A percentile compares a stretch with the other conserved stretches of the same genome.
Evolutionary conservation across 768 basidiomycete genomes (phyloP).

Genomic region (Phaeotremella fagi): DNA sequence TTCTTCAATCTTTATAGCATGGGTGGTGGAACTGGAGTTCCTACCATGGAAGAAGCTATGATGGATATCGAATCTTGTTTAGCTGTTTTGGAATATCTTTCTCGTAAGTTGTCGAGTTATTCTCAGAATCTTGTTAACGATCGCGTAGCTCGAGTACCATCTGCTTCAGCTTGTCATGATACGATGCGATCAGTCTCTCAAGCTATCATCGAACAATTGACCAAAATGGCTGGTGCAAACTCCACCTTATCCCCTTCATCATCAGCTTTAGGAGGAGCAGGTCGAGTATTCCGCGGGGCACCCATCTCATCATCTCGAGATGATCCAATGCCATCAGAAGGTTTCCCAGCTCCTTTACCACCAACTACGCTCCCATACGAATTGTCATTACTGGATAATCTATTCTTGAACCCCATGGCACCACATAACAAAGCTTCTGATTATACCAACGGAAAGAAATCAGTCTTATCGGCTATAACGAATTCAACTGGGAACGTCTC

Average conservation of each 20-base stretch:
- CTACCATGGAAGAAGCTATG: slow-evolving; percentile 45
- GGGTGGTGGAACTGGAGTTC: slow-evolving; percentile 43
- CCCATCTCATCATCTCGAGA: slow-evolving; percentile 41
- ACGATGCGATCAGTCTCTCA: slow-evolving; percentile 27
- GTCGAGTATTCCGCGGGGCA: slow-evolving; percentile 22
- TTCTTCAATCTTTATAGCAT: slow-evolving; percentile 48
- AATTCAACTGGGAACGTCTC: neutral
- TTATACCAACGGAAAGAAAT: slow-evolving; percentile 36
- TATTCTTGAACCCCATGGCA: slow-evolving; percentile 48
- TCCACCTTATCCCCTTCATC: slow-evolving; percentile 7
- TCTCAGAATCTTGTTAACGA: slow-evolving; percentile 1
- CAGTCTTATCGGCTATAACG: slow-evolving; percentile 1
- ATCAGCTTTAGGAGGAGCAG: neutral
- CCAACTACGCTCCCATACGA: slow-evolving; percentile 44
- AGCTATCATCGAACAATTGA: slow-evolving; percentile 28
- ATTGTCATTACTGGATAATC: slow-evolving; percentile 46
- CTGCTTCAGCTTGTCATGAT: slow-evolving; percentile 32
- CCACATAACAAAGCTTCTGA: slow-evolving; percentile 47
- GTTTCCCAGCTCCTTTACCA: slow-evolving; percentile 42
- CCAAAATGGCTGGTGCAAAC: slow-evolving; percentile 10
- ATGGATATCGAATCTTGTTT: slow-evolving; percentile 48
- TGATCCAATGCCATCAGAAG: slow-evolving; percentile 39
- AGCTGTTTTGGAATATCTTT: slow-evolving; percentile 43
- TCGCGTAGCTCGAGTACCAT: slow-evolving; percentile 28
- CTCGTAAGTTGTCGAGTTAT: slow-evolving; percentile 37